Percentiles rank a stretch among this genome's conserved stretches.
Evolutionary conservation across 345 rosid species (phyloP).

Genomic region (Salix brachista): DNA sequence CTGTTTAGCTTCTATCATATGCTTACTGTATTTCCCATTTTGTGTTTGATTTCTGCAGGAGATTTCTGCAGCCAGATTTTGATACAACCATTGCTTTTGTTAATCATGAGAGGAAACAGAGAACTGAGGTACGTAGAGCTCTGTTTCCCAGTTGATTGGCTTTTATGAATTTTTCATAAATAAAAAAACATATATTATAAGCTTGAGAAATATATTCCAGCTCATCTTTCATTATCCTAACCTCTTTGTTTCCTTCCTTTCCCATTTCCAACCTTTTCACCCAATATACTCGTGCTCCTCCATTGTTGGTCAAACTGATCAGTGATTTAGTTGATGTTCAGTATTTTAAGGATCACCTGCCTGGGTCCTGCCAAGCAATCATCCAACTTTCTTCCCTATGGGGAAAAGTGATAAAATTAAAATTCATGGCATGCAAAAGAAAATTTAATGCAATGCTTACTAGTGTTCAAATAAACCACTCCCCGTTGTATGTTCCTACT

Average conservation of each 20-base stretch:
- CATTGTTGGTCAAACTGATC: not conserved
- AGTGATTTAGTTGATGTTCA: not conserved
- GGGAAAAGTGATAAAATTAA: not conserved
- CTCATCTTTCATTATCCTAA: not conserved
- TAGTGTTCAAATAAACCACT: not conserved
- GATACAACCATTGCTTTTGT: constrained; percentile 83
- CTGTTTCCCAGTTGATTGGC: constrained; percentile 8
- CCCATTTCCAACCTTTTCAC: not conserved
- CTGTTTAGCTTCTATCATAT: not conserved
- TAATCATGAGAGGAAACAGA: constrained; percentile 88
- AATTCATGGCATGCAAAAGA: not conserved
- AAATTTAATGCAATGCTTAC: not conserved
- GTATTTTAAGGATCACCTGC: not conserved
- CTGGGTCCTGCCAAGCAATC: not conserved
- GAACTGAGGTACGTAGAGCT: constrained; percentile 55
- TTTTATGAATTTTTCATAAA: not conserved
- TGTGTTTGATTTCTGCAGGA: constrained; percentile 48
- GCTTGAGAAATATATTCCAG: not conserved
- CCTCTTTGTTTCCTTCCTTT: not conserved
- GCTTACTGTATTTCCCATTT: not conserved
- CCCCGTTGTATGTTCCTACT: not conserved
- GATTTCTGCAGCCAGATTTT: constrained; percentile 89
- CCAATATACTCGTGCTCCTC: not conserved
- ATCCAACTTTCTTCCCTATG: not conserved
- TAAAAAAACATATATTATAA: not conserved